Base-by-base conservation (phyloP, 2,329 filamentous ascomycete species). In the Thielaviopsis ethacetica region DNA sequence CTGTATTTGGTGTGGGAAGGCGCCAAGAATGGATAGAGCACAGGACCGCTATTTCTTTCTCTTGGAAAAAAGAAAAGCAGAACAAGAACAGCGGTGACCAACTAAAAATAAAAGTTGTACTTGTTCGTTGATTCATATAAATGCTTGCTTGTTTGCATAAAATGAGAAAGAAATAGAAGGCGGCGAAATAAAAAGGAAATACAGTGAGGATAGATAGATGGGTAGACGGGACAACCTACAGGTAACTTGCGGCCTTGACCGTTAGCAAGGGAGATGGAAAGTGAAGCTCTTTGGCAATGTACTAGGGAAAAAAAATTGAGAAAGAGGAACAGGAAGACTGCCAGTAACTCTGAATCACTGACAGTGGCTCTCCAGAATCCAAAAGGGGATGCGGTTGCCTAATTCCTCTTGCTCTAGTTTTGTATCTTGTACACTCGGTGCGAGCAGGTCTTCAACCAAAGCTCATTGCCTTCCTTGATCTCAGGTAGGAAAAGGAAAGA, bases 301-400 rank as follows among this genome's bases (percentile, higher is more conserved):
- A 61, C 59, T 27, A 22, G 56, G 56, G 58, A 61, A 21, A 34
- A 58, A 61, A 61, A 21, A 34, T 56, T 34, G 52, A 58, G 44
- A 55, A 61, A 58, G 58, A 56, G 59, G 58, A 61, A 52, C 22
- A 61, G 56, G 55, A 58, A 57, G 56, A 52, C 56, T 58, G 56
- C 24, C 59, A 56, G 59, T 55, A 61, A 54, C 59, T 61, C 59
- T 61, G 59, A 61, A 61, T 61, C 59, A 61, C 59, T 61, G 56
- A 49, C 59, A 61, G 56, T 50, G 61, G 57, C 57, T 62, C 58
- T 53, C 50, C 55, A 54, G 55, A 61, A 54, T 53, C 21, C 27
- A 21, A 49, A 5, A 34, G n/a, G 58, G 49, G 61, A 56, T 24
- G 56, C 30, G 54, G 61, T 53, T 49, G 58, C 56, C 47, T 63